Conservation (phyloP, 177 flowering plant genomes). For the Telopea speciosissima region DNA sequence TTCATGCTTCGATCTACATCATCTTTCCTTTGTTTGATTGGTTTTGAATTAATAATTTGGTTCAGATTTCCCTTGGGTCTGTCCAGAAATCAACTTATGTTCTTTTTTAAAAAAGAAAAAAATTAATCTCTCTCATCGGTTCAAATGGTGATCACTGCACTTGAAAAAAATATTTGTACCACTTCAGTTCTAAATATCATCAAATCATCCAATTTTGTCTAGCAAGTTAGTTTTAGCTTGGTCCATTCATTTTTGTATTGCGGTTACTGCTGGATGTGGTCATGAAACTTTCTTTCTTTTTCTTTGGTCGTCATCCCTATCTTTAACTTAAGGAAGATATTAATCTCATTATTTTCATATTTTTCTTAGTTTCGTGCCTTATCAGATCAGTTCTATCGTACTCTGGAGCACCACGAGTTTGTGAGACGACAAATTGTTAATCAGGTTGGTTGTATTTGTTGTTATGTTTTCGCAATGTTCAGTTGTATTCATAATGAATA, state of each 20-base stretch:
- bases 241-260: neutral
- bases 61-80: too few species aligned
- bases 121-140: too few species aligned
- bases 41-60: too few species aligned
- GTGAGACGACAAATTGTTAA: constrained; percentile 66
- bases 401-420: constrained; percentile 78
- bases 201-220: too few species aligned
- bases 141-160: too few species aligned
- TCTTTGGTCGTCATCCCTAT: neutral
- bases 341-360: constrained; percentile 9
- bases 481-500: neutral
- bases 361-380: constrained; percentile 69
- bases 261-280: neutral
- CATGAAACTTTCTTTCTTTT: neutral
- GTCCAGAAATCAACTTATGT: too few species aligned
- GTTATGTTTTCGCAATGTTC: neutral
- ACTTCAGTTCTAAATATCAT: too few species aligned
- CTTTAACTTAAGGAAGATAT: constrained; percentile 5
- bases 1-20: too few species aligned
- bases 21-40: too few species aligned
- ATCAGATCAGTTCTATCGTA: constrained; percentile 77
- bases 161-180: too few species aligned
- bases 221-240: neutral
- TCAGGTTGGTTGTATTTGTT: constrained; percentile 45
- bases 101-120: too few species aligned